Conservation (phyloP, 75 land plant genomes). For the Cupressus sempervirens region DNA sequence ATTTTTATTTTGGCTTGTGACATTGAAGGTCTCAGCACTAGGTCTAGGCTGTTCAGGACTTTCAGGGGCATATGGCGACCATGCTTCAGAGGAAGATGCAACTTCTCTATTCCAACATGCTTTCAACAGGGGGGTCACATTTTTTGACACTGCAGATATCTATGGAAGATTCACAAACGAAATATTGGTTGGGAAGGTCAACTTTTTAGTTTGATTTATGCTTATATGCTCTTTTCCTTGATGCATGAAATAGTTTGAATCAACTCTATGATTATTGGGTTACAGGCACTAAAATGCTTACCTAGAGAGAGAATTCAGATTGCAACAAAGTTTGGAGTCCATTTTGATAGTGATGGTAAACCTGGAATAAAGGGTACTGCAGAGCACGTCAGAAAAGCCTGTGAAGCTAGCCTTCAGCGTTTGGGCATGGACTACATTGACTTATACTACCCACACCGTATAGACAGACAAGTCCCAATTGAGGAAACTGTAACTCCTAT, state of each 20-base stretch:
- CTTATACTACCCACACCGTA: conserved; percentile 59
- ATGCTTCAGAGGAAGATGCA: conserved; percentile 20
- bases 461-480: conserved; percentile 63
- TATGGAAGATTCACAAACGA: conserved; percentile 32
- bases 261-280: background rate
- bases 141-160: conserved; percentile 39
- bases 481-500: conserved; percentile 56
- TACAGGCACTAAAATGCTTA: conserved; percentile 51
- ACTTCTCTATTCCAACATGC: conserved; percentile 26
- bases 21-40: conserved; percentile 26
- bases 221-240: background rate
- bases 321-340: conserved; percentile 63
- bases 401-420: conserved; percentile 64
- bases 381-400: conserved; percentile 57
- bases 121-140: conserved; percentile 29
- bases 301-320: conserved; percentile 60
- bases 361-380: conserved; percentile 34
- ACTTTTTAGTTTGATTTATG: background rate
- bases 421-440: conserved; percentile 73
- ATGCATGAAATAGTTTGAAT: no score
- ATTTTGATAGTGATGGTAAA: background rate
- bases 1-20: background rate
- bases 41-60: conserved; percentile 36
- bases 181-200: conserved; percentile 27
- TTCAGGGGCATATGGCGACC: conserved; percentile 13